Evolutionary conservation across 2,329 filamentous ascomycete genomes (phyloP).

Genomic region (Epichloe gansuensis): DNA sequence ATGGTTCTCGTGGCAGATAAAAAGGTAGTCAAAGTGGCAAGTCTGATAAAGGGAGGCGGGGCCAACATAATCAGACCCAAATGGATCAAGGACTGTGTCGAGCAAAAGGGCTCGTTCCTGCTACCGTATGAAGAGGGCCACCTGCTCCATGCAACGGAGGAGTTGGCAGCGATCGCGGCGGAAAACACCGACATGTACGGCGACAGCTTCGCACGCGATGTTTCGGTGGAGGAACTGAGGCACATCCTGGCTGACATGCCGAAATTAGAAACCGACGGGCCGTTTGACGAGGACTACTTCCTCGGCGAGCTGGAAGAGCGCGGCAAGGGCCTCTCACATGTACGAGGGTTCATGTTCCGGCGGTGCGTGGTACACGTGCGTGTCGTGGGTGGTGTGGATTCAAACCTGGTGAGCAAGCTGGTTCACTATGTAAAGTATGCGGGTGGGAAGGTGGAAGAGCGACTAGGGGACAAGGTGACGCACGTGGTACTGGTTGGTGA

Average conservation of each 20-base stretch:
- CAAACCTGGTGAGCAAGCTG: conserved; percentile 29
- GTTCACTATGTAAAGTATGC: conserved; percentile 55
- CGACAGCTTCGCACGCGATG: conserved; percentile 71
- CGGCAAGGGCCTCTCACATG: conserved; percentile 38
- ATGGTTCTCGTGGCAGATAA: conserved; percentile 73
- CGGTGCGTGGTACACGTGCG: conserved; percentile 31
- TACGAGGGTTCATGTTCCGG: conserved; percentile 42
- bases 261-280: conserved; percentile 27
- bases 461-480: conserved; percentile 45
- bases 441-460: conserved; percentile 44
- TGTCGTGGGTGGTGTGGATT: conserved; percentile 16
- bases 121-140: conserved; percentile 53
- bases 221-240: conserved; percentile 50
- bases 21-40: conserved; percentile 68
- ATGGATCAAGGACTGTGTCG: conserved; percentile 78
- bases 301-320: conserved; percentile 42
- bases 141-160: conserved; percentile 56
- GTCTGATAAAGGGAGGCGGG: conserved; percentile 59
- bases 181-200: conserved; percentile 62
- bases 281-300: conserved; percentile 35
- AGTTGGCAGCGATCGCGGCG: conserved; percentile 39
- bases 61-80: conserved; percentile 63
- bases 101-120: conserved; percentile 43
- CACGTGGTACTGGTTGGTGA: conserved; percentile 52
- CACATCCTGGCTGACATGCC: conserved; percentile 38